Base-by-base conservation (phyloP, 306 rosid genomes). In the Prunus dulcis region DNA sequence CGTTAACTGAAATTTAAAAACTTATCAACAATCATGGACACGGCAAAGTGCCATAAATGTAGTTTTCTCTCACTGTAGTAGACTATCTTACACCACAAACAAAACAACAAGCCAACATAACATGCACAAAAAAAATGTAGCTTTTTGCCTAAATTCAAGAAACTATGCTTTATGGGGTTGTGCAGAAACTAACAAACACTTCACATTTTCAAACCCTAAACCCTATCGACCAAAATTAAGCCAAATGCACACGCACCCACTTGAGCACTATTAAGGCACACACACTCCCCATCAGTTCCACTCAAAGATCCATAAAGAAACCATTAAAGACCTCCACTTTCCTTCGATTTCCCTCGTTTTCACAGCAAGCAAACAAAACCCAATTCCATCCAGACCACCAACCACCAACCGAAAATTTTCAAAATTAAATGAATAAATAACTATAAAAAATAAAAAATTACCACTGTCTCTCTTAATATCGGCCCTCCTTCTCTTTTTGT, bases 401-500 rank as follows among this genome's bases (percentile, higher is more conserved):
- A n/a, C 12, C 1, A 63, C 34, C 46, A 41, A 27, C 53, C 23
- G 4, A 71, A 25, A 46, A 75, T 34, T 46, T 12, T 27, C 4
- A 43, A 13, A 64, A 7, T 5, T 13, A 22, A 49, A 32, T 58
- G 13, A 6, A 47, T 15, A 45, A 75, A 38, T 20, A 49, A 4
- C 28, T 32, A 32, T 0, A 32, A 32, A 32, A 32, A 5, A 32
- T 32, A 32, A 32, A 32, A 0, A 19, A 43, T 11, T 79, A 86
- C 89, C 88, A 49, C 34, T 30, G 4, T 64, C 79, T 49, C 51
- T 67, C 51, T 25, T 61, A 47, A 63, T 45, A 11, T 81, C 84
- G 27, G 79, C 78, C 71, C 88, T 79, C 34, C 85, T 77, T 61
- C 88, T 82, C 86, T 88, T 86, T 72, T 83, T 60, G 32, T 77